Conservation (phyloP, 192 early-diverging fungal genomes). For the Hyaloraphidium curvatum region DNA sequence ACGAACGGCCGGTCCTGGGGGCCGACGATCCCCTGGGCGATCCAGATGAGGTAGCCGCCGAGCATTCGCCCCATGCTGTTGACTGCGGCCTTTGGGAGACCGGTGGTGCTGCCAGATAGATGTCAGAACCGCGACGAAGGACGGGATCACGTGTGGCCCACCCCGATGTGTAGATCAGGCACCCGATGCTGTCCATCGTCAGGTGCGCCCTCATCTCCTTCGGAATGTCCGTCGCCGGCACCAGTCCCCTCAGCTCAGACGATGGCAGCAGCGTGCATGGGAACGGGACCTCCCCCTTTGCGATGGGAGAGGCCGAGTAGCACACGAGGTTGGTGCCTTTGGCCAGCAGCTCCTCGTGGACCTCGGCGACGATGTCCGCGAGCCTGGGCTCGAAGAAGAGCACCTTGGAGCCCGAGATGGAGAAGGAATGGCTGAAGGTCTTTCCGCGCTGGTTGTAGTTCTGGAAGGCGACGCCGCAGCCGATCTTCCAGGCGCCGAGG, state of each 20-base stretch:
- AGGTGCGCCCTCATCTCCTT: neutral
- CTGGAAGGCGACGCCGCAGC: neutral
- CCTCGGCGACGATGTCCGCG: constrained; percentile 1
- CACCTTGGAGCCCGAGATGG: neutral
- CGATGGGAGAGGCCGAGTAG: neutral
- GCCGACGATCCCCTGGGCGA: neutral
- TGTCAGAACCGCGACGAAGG: neutral
- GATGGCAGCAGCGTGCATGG: neutral
- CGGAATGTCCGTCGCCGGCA: neutral
- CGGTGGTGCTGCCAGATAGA: neutral
- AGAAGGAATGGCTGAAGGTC: neutral
- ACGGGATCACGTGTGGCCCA: neutral
- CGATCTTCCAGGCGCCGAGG: constrained; percentile 2
- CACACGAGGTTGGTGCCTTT: neutral
- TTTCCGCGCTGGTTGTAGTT: constrained; percentile 3
- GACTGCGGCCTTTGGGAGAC: neutral
- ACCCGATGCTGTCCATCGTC: neutral
- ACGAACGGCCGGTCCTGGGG: neutral
- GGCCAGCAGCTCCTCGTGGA: neutral
- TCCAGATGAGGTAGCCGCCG: neutral
- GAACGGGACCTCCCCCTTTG: neutral
- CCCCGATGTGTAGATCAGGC: neutral
- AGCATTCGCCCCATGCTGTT: neutral
- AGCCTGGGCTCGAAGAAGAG: neutral
- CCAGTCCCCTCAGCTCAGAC: neutral